Base-by-base conservation (phyloP, 371 early-diverging fungal genomes). In the Chytridiales sp. region DNA sequence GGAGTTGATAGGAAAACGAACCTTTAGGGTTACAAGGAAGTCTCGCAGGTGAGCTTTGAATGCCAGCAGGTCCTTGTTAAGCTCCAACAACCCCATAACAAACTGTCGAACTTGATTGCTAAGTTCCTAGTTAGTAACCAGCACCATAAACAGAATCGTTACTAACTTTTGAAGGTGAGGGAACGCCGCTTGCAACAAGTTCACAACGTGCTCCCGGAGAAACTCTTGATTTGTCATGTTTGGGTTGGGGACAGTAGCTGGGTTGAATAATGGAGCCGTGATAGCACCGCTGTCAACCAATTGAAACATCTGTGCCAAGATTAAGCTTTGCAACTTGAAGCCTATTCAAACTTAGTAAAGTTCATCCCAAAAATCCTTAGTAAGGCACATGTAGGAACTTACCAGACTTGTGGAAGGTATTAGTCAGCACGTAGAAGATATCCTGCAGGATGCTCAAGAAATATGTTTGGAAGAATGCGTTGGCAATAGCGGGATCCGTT, bases 351-450 rank as follows among this genome's bases (percentile, higher is more conserved):
- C 19, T 21, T 21, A 69, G 69, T 72, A 42, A 4, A 48, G 29
- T 3, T 44, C 21, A 42, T 9, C 51, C 26, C 41, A 9, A 61
- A 51, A 46, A 13, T 39, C 5, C 44, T 64, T 32, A 29, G 5
- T 46, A 52, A 47, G 17, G 34, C 19, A 34, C 30, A 53, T 11
- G 21, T 38, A 17, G 29, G 38, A n/a, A 56, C 77, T 59, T 79
- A 88, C 96, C 97, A 70, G 92, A 89, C 83, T 97, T 97, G 81
- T 98, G 98, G 68, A 94, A 94, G 49, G 89, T 83, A 79, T 94
- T 97, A 2, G 97, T 95, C 47, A 98, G 79, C 2, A 98, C 97
- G 63, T 87, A 96, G 72, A 98, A 94, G 31, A 97, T 84, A 66
- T 97, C 97, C 77, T 93, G 92, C 53, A 97, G 77, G 39, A 97